Percentiles rank a stretch among this genome's conserved stretches.
Conservation (phyloP, 139 green algal species). For the Asterochloris sp. region DNA sequence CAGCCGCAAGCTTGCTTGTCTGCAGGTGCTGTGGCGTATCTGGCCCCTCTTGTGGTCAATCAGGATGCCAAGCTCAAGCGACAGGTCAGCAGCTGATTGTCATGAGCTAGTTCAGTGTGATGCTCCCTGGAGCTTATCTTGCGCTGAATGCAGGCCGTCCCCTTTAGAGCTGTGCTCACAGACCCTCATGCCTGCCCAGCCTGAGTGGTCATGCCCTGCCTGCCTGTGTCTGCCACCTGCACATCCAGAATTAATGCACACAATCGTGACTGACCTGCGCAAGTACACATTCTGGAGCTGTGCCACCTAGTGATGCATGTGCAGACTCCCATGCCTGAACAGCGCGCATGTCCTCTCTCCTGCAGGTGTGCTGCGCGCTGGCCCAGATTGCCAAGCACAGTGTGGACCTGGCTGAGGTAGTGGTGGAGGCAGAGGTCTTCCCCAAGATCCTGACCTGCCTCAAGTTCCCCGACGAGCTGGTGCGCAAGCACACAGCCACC, state of each 20-base stretch:
- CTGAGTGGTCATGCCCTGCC: slow-evolving; percentile 28
- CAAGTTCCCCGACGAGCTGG: slow-evolving; percentile 80
- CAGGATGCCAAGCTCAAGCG: slow-evolving; percentile 87
- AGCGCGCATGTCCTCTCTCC: not conserved
- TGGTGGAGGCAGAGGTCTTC: slow-evolving; percentile 88
- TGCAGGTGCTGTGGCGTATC: slow-evolving; percentile 60
- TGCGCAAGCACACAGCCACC: slow-evolving; percentile 78
- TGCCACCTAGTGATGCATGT: not conserved
- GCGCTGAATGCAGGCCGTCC: too few species aligned
- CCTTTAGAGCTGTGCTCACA: too few species aligned
- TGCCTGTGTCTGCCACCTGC: slow-evolving; percentile 30
- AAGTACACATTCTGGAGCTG: not conserved
- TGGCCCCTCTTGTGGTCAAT: slow-evolving; percentile 75
- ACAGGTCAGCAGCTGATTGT: too few species aligned
- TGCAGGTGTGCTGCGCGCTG: slow-evolving; percentile 72
- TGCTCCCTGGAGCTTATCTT: too few species aligned
- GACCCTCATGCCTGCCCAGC: too few species aligned
- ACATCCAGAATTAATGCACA: not conserved
- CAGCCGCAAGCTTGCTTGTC: too few species aligned
- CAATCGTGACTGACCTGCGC: not conserved
- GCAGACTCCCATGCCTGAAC: not conserved
- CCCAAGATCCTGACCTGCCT: slow-evolving; percentile 85
- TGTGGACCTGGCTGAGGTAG: slow-evolving; percentile 85
- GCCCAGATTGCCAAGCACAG: slow-evolving; percentile 86
- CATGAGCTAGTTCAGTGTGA: too few species aligned